Base-by-base conservation (phyloP, 192 early-diverging fungal species). In the Entomortierella chlamydospora region DNA sequence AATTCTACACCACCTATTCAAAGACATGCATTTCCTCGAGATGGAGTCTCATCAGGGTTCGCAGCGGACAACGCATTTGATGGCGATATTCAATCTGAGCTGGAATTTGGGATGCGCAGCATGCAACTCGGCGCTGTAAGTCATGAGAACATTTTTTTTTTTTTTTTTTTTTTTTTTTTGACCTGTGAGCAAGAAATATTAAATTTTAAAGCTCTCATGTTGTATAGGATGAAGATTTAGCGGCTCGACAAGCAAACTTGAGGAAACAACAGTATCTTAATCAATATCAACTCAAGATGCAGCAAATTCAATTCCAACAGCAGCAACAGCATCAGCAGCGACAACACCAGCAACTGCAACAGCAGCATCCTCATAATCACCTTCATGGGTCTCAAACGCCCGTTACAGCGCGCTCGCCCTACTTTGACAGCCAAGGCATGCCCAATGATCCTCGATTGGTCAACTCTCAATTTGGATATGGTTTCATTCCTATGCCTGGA, bases 1-100 rank as follows among this genome's bases (percentile, higher is more conserved):
- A 85, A 88, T 1, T 92, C 91, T 2, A 93, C 92, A 5, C 92
- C 92, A 7, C 92, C 92, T 8, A 79, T 81, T 29, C 85, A 85
- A 45, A 67, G 68, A 55, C 81, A 74, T 23, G 83, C 69, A 70
- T 86, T 72, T 85, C 72, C 62, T 42, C 79, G 68, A 53, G 83
- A 79, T 47, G 10, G 34, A 7, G 34, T 37, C 10, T 76, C 69
- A 26, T 64, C 76, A 23, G 71, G 72, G 9, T 81, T 84, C 22
- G 56, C 80, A 9, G 37, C 64, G 33, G 85, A 85, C 42, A 57
- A 30, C 50, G 55, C 30, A 26, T 34, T 23, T 17, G 52, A 51
- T 47, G 84, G 85, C 5, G 34, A 62, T 3, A 39, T 69, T n/a
- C 73, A 81, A 8, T 57, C 70, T 26, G 88, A 90, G 15, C 15